Evolutionary conservation across 768 basidiomycete species (phyloP).

Genomic region (Tricholoma saponaceum): DNA sequence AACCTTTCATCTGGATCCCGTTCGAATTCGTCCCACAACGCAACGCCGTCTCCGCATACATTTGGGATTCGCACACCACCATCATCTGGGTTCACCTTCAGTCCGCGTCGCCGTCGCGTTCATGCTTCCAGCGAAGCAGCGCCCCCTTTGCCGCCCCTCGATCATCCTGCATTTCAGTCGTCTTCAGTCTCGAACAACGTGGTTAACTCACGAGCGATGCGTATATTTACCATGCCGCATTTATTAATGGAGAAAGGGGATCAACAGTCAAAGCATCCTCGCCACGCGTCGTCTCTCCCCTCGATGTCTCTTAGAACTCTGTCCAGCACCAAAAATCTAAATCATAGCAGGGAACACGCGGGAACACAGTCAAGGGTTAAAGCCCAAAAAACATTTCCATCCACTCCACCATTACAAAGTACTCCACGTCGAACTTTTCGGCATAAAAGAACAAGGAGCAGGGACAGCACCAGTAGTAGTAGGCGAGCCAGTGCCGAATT

Average conservation of each 20-base stretch:
- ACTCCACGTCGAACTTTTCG: constrained; percentile 1
- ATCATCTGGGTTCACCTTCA: constrained; percentile 25
- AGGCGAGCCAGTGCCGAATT: constrained; percentile 58
- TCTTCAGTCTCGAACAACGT: constrained; percentile 3
- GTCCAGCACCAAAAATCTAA: background rate
- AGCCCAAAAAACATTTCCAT: constrained; percentile 6
- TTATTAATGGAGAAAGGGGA: background rate
- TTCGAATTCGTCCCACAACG: constrained; percentile 13
- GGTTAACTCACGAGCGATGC: background rate
- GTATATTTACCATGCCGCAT: background rate
- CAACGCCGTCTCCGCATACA: constrained; percentile 27
- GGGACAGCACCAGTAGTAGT: constrained; percentile 27
- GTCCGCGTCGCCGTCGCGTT: constrained; percentile 14
- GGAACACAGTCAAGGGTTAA: constrained; percentile 13
- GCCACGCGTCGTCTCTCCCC: constrained; percentile 21
- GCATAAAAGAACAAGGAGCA: constrained; percentile 29
- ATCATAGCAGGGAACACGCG: constrained; percentile 8
- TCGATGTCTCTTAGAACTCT: constrained; percentile 13
- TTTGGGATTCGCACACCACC: constrained; percentile 30
- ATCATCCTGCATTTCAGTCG: constrained; percentile 36
- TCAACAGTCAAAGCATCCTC: constrained; percentile 6
- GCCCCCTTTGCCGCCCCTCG: constrained; percentile 54
- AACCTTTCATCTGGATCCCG: constrained; percentile 9
- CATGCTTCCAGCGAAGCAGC: constrained; percentile 29
- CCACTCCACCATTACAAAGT: constrained; percentile 4